Conservation (phyloP, 148 eudicot species). For the Persicaria tinctoria region DNA sequence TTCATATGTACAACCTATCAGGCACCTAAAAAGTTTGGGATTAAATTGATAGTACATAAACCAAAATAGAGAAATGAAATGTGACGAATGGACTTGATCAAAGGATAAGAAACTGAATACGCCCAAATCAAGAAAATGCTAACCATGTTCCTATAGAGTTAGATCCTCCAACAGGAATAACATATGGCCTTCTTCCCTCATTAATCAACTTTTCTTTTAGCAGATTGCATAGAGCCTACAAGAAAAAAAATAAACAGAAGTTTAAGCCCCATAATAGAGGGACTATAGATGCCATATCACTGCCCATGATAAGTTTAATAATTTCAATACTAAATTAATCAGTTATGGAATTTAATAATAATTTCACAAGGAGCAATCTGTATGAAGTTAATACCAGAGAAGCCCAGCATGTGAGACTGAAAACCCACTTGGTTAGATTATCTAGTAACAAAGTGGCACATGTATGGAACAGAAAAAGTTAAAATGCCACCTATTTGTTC, state of each 20-base stretch:
- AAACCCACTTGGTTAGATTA: too few species aligned
- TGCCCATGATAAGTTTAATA: background rate
- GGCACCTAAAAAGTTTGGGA: background rate
- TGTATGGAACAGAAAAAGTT: background rate
- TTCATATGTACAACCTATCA: background rate
- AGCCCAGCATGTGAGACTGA: background rate
- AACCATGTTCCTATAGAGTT: slow-evolving; percentile 96
- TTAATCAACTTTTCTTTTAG: slow-evolving; percentile 73
- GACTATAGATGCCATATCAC: background rate
- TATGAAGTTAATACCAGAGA: background rate
- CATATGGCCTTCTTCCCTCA: slow-evolving; percentile 93
- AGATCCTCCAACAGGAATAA: slow-evolving; percentile 98
- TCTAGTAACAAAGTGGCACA: too few species aligned
- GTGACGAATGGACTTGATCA: background rate
- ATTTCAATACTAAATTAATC: background rate
- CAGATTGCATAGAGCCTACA: slow-evolving; percentile 74
- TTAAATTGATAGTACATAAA: background rate
- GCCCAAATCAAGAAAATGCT: slow-evolving; percentile 15
- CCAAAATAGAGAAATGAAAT: background rate
- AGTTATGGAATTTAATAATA: background rate
- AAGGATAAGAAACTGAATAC: background rate
- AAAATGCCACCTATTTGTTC: background rate
- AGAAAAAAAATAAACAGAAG: slow-evolving; percentile 13
- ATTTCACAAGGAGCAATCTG: background rate
- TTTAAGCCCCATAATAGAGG: background rate